These are phyloP conservation scores for Stropharia rugosoannulata DNA, from an alignment of 768 basidiomycete genomes.

Conservation along the genomic window DNA sequence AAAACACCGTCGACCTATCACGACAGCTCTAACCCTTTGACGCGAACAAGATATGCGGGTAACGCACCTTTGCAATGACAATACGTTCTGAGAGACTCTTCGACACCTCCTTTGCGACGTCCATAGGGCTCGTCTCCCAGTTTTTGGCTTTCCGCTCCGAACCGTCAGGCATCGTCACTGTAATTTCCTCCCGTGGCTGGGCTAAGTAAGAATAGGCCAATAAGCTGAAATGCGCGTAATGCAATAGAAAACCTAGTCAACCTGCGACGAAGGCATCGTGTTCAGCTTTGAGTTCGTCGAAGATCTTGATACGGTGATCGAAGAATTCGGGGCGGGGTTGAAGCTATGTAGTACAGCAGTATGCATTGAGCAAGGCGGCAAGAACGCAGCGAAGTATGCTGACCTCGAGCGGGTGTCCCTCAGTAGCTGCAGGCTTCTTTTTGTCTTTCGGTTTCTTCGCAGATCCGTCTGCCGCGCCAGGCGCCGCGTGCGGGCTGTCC, in stretches of 20 bases:
- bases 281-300: constrained; percentile 82
- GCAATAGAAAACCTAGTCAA: constrained; percentile 23
- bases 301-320: constrained; percentile 87
- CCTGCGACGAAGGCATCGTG: constrained; percentile 80
- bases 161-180: constrained; percentile 84
- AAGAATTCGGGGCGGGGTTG: constrained; percentile 86
- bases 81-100: constrained; percentile 85
- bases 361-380: not conserved
- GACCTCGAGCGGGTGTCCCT: constrained; percentile 68
- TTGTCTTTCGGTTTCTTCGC: constrained; percentile 38
- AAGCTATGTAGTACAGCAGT: constrained; percentile 43
- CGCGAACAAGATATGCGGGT: not conserved
- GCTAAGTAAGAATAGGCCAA: constrained; percentile 31
- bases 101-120: constrained; percentile 84
- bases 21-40: not conserved
- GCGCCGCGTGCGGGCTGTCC: constrained; percentile 38
- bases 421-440: constrained; percentile 41
- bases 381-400: constrained; percentile 10
- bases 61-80: constrained; percentile 86
- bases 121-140: constrained; percentile 95
- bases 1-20: constrained; percentile 76
- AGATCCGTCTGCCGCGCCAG: constrained; percentile 13
- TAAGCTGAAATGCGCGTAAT: constrained; percentile 4
- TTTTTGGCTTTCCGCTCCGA: constrained; percentile 79
- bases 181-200: constrained; percentile 83